Percentiles rank a stretch among this genome's conserved stretches.
Evolutionary conservation across 75 land plant genomes (phyloP).

Genomic region (Sequoia sempervirens): DNA sequence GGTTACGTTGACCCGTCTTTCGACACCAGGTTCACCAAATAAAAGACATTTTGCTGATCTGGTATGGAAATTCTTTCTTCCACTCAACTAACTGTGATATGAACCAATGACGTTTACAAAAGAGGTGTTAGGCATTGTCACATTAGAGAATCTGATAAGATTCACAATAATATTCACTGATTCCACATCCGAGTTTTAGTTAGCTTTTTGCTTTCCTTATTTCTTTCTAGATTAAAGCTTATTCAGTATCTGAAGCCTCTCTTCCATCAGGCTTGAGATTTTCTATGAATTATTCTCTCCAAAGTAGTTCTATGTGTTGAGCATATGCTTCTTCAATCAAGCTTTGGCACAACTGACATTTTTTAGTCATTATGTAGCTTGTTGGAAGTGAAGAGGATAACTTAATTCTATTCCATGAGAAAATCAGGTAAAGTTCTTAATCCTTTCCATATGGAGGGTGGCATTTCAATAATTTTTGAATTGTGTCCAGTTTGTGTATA

Average conservation of each 20-base stretch:
- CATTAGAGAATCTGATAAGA: not conserved
- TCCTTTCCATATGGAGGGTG: not conserved
- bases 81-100: not conserved
- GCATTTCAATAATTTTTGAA: not conserved
- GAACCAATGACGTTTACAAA: not conserved
- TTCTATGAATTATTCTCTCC: constrained; percentile 2
- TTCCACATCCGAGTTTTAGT: not conserved
- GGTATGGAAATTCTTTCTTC: constrained; percentile 32
- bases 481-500: not conserved
- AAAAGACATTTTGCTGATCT: constrained; percentile 80
- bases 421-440: constrained; percentile 58
- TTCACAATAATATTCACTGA: not conserved
- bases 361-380: constrained; percentile 38
- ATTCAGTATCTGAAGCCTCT: not conserved
- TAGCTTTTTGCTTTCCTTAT: not conserved
- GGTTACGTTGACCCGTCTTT: constrained; percentile 49
- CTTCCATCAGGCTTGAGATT: not conserved
- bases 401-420: constrained; percentile 70
- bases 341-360: not conserved
- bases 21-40: constrained; percentile 19
- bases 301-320: constrained; percentile 2
- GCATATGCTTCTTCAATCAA: not conserved
- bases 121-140: not conserved
- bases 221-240: not conserved
- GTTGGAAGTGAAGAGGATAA: constrained; percentile 77